phyloP scores from a whole-genome alignment of 345 rosid genomes.

The Dimocarpus longan region DNA sequence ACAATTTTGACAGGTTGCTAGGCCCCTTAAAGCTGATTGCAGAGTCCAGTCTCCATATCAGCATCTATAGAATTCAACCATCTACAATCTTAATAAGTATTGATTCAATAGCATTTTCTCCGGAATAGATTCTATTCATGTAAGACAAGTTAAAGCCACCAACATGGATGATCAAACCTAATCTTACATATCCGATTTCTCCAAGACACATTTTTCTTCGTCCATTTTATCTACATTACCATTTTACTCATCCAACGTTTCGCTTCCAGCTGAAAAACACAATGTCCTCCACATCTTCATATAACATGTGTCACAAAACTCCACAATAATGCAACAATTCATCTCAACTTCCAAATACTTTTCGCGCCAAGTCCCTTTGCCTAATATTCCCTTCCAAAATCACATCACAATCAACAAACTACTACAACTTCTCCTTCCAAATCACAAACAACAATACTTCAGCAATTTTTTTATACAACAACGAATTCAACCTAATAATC shows the following conservation, averaged over 20 bases:
- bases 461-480: background rate
- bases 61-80: too few relatives aligned
- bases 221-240: background rate
- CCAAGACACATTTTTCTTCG: background rate
- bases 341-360: background rate
- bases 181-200: background rate
- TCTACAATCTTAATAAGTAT: background rate
- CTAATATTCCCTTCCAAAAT: background rate
- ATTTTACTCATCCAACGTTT: background rate
- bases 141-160: background rate
- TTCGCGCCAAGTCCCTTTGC: background rate
- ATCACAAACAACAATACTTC: background rate
- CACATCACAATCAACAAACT: background rate
- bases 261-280: background rate
- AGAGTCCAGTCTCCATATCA: too few relatives aligned
- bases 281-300: background rate
- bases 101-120: background rate
- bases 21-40: too few relatives aligned
- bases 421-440: background rate
- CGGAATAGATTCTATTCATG: background rate
- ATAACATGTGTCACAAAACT: background rate
- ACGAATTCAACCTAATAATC: background rate
- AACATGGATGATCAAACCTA: background rate
- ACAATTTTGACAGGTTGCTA: too few relatives aligned
- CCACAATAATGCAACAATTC: background rate